Evolutionary conservation across 441 rosid genomes (phyloP), one percentile per base, ranked within the genome.

Genomic region (Sinapis alba): DNA sequence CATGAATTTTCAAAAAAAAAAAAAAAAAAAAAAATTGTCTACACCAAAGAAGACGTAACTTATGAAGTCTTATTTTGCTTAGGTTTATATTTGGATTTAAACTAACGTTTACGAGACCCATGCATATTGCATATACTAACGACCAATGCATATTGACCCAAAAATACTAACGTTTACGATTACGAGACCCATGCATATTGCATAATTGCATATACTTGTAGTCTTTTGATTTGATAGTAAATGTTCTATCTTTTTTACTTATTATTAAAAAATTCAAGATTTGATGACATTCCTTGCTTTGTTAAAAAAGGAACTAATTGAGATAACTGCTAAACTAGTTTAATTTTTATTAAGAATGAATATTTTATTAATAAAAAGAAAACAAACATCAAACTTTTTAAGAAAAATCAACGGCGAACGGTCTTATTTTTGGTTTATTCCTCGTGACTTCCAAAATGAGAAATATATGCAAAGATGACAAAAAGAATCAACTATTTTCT

Each of bases 361-460:
- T 43, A 0, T 43, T 6, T 41, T 41, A 41, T 11, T 11, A 43
- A 5, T 43, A 58, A 23, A 0, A 26, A 12, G 15, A 26, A n/a
- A 57, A 57, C 10, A 26, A 26, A 26, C 10, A 57, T 57, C 11
- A n/a, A 26, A 15, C 5, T 6, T 13, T 26, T n/a, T 12, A 30
- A 60, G 43, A 60, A 30, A 60, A 60, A 9, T 18, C 8, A 18
- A 32, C 16, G 27, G 27, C 27, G 18, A 61, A 11, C 3, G 19
- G n/a, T 1, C 23, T 7, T 19, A 34, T 11, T 32, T 32, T 18
- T n/a, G 1, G 19, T 61, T 65, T 47, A 16, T 64, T 47, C 72
- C 36, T 50, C 7, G 5, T 59, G 28, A 32, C 51, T 47, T 34
- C 66, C 67, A 13, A 28, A 58, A 59, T 28, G 61, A 74, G 27